Base-by-base conservation (phyloP, 176 grass and related monocot species). In the Carex kokanica region DNA sequence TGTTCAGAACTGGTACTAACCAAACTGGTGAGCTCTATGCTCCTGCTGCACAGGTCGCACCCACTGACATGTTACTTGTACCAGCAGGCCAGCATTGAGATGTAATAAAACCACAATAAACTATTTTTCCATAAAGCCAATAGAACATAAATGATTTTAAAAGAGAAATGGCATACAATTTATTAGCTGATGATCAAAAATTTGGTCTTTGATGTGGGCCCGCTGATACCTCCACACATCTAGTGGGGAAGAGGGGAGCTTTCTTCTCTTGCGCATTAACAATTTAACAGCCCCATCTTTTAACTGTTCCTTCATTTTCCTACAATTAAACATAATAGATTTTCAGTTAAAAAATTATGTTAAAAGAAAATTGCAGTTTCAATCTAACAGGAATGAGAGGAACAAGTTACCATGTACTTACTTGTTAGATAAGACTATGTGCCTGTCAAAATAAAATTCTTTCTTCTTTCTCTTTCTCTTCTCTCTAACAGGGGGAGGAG, bases 361-460 rank as follows among this genome's bases (percentile, higher is more conserved):
- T 75, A 8, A 55, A 55, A 61, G 5, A 73, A 58, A 58, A 55
- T 55, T 55, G 25, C 9, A 36, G 45, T 66, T 69, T 83, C 65
- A 52, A 74, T 55, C 14, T 52, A 75, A 84, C 2, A 85, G 31
- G n/a, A 73, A 64, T n/a, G 12, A 47, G 57, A 78, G 20, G 72
- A 67, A 69, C 52, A 3, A 64, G 43, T 52, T 12, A 49, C n/a
- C 8, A 24, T 21, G 4, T 81, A 91, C 91, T 86, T 87, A 97
- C 94, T 10, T 82, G 74, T 99, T 99, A 58, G 89, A 82, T 36
- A 90, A 78, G n/a, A 95, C 91, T 63, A 89, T 56, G 62, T 74
- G 4, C 0, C 45, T 2, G 60, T 99, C 93, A 87, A 53, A 90
- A 32, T 73, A 87, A 52, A 83, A 87, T 81, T 88, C 88, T 2